phyloP scores from a whole-genome alignment of 2,329 filamentous ascomycete genomes.

The Fusarium cyanostomum region DNA sequence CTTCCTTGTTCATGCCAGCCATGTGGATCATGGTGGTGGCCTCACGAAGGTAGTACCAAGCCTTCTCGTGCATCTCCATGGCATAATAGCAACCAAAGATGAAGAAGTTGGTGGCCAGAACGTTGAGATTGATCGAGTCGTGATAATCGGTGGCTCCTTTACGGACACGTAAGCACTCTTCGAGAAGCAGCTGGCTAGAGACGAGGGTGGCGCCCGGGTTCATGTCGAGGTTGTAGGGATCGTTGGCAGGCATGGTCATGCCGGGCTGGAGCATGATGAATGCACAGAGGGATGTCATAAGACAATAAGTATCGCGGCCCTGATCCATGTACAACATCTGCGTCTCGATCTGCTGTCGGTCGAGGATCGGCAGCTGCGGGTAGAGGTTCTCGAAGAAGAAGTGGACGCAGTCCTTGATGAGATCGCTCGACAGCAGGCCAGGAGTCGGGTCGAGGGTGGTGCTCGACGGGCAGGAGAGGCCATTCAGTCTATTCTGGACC shows the following conservation, averaged over 20 bases:
- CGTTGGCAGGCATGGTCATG: conserved; percentile 67
- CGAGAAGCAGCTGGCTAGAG: conserved; percentile 72
- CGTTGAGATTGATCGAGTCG: conserved; percentile 64
- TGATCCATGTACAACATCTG: conserved; percentile 69
- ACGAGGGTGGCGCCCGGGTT: conserved; percentile 68
- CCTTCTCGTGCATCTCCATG: conserved; percentile 76
- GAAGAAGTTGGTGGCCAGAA: conserved; percentile 79
- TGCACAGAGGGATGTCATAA: conserved; percentile 71
- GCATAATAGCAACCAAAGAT: conserved; percentile 78
- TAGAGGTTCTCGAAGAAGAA: conserved; percentile 77
- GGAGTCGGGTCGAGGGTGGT: conserved; percentile 64
- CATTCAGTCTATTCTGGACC: conserved; percentile 68
- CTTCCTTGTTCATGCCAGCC: conserved; percentile 68
- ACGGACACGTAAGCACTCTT: conserved; percentile 72
- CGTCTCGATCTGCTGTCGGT: conserved; percentile 66
- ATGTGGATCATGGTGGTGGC: conserved; percentile 75
- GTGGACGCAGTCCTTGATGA: conserved; percentile 72
- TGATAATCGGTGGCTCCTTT: conserved; percentile 71
- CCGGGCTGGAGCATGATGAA: conserved; percentile 76
- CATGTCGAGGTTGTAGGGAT: conserved; percentile 65
- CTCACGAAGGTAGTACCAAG: conserved; percentile 83
- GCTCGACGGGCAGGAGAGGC: conserved; percentile 60
- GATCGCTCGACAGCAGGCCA: conserved; percentile 67
- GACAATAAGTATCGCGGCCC: conserved; percentile 70
- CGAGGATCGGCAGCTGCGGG: conserved; percentile 69